These are phyloP conservation scores for Hyphodiscus sp. DNA, from an alignment of 2,329 filamentous ascomycete species.

Conservation along the genomic window DNA sequence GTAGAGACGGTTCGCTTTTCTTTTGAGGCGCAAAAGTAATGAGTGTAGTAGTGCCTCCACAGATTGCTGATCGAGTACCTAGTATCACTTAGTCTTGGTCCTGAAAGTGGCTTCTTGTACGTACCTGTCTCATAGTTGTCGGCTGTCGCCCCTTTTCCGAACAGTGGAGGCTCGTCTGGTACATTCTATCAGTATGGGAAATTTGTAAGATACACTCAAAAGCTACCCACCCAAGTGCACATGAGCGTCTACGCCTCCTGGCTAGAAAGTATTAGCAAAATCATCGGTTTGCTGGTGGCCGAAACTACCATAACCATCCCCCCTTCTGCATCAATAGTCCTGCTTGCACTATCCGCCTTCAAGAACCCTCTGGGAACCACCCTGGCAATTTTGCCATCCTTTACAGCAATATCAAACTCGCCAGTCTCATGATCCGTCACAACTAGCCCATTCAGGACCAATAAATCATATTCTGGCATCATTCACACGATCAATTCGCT, in stretches of 20 bases:
- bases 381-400: slow-evolving; percentile 35
- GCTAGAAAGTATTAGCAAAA: not conserved
- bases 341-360: slow-evolving; percentile 24
- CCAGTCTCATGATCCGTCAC: slow-evolving; percentile 34
- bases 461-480: slow-evolving; percentile 30
- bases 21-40: slow-evolving; percentile 49
- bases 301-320: slow-evolving; percentile 36
- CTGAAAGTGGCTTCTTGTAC: not conserved
- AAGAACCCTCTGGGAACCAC: slow-evolving; percentile 31
- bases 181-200: not conserved
- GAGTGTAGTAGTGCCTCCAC: slow-evolving; percentile 53
- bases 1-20: slow-evolving; percentile 37
- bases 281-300: not conserved
- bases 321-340: slow-evolving; percentile 35
- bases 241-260: slow-evolving; percentile 4
- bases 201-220: not conserved
- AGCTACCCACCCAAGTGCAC: slow-evolving; percentile 1
- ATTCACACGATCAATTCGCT: not conserved
- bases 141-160: slow-evolving; percentile 4
- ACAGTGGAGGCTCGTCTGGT: slow-evolving; percentile 4
- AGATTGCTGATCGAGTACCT: slow-evolving; percentile 34
- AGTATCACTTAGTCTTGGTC: not conserved
- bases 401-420: slow-evolving; percentile 37
- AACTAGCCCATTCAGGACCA: slow-evolving; percentile 37
- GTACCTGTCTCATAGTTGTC: slow-evolving; percentile 9